Base-by-base conservation (phyloP, 192 early-diverging fungal genomes). In the Allomyces macrogynus region DNA sequence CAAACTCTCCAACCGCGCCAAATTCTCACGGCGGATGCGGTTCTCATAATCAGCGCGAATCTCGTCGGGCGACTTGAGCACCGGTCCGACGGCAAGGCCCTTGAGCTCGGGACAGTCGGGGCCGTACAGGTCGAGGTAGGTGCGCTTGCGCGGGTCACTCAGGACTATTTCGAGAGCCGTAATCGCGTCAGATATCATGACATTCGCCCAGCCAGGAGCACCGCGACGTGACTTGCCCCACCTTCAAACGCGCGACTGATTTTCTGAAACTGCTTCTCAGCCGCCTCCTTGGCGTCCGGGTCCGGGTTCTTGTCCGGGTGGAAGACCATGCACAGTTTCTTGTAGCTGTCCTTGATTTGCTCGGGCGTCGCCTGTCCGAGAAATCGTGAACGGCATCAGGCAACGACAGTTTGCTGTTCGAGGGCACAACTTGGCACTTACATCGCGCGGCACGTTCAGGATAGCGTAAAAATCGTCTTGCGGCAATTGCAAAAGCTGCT, bases 281-380 rank as follows among this genome's bases (percentile, higher is more conserved):
- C 64, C 11, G 64, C 64, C 20, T 32, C 64, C 25, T 40, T 32
- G 14, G 64, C 64, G 23, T 22, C 64, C 26, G 32, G 26, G 23
- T 64, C 64, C 26, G 23, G 43, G 43, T 64, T 22, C 64, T 64
- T 64, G 43, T 64, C 64, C 32, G 64, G 64, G 64, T 64, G 64
- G 43, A 42, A 64, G 23, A 64, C 43, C 25, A 32, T 32, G 20
- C 25, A 20, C 10, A 64, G 64, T 20, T 43, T 22, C 64, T 44
- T 64, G 64, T 42, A 64, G 16, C 11, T 26, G 43, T 64, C 64
- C 40, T 42, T 24, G 32, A 64, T 43, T 10, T 40, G 24, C 25
- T 64, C 32, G 64, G 26, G 32, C 23, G 63, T 43, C 23, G 64
- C 25, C 64, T 40, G 62, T 10, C 3, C 14, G 64, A 22, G 40